Percentiles rank a stretch among this genome's conserved stretches.
These are phyloP conservation scores for Ophiobolus disseminans DNA, from an alignment of 2,329 filamentous ascomycete species.

Conservation along the genomic window DNA sequence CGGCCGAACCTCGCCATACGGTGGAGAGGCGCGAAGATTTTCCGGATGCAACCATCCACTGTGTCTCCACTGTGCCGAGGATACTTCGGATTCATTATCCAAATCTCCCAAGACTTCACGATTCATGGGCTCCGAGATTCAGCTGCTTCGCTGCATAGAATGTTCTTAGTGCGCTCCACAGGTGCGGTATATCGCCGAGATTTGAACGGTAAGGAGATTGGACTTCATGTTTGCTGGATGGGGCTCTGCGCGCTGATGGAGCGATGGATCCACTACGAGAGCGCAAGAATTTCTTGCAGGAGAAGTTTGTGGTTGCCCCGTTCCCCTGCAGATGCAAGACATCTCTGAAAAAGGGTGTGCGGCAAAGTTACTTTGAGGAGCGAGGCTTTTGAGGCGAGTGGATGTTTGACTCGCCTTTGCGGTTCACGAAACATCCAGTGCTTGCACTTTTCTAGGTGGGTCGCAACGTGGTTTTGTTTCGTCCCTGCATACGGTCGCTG, in stretches of 20 bases:
- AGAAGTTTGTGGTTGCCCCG: not conserved
- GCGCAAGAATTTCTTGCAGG: not conserved
- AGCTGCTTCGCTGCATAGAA: not conserved
- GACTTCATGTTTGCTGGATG: not conserved
- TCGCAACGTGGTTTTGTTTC: not conserved
- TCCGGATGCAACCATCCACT: not conserved
- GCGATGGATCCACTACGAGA: not conserved
- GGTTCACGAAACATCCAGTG: slow-evolving; percentile 1
- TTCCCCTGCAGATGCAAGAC: not conserved
- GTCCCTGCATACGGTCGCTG: slow-evolving; percentile 3
- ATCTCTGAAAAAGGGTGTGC: not conserved
- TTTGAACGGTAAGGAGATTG: not conserved
- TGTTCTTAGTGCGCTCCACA: not conserved
- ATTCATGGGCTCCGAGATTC: not conserved
- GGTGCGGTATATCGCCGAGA: not conserved
- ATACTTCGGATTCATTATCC: no score
- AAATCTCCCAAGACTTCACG: no score
- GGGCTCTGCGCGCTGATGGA: not conserved
- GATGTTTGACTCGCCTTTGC: not conserved
- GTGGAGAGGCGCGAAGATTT: slow-evolving; percentile 1
- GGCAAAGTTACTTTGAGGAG: slow-evolving; percentile 2
- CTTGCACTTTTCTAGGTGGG: not conserved
- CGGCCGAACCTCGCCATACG: not conserved
- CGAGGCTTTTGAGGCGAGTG: not conserved
- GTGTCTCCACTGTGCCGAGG: slow-evolving; percentile 5